These are phyloP conservation scores for Mortierella sp. DNA, from an alignment of 371 early-diverging fungal genomes.

Conservation along the genomic window DNA sequence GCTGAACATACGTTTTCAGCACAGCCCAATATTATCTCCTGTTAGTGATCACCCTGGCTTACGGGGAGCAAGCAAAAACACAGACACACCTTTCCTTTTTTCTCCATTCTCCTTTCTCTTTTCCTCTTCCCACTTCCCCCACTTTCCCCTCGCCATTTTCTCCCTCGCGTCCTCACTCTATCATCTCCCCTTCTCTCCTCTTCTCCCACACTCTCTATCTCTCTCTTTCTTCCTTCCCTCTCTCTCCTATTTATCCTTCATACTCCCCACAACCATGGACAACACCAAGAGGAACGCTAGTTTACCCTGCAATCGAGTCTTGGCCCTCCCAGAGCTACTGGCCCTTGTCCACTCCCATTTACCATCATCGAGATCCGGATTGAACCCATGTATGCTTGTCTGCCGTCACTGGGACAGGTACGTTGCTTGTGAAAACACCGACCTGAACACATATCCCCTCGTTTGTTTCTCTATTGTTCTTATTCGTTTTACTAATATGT, in stretches of 20 bases:
- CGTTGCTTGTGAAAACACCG: too few species aligned
- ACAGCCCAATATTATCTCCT: too few species aligned
- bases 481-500: neutral
- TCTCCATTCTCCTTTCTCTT: neutral
- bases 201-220: neutral
- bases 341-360: neutral
- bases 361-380: neutral
- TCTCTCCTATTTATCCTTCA: neutral
- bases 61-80: too few species aligned
- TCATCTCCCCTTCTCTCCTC: neutral
- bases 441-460: neutral
- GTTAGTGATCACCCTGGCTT: too few species aligned
- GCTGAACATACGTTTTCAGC: too few species aligned
- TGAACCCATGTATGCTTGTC: neutral
- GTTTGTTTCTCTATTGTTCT: neutral
- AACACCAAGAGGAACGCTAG: neutral
- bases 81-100: neutral
- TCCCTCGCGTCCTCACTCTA: too few species aligned
- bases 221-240: neutral
- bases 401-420: constrained; percentile 3
- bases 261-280: neutral
- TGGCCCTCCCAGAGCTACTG: neutral
- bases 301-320: neutral
- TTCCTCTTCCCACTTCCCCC: too few species aligned
- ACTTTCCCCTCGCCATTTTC: too few species aligned